Conservation (phyloP, 2,329 filamentous ascomycete genomes). For the Onygena corvina region DNA sequence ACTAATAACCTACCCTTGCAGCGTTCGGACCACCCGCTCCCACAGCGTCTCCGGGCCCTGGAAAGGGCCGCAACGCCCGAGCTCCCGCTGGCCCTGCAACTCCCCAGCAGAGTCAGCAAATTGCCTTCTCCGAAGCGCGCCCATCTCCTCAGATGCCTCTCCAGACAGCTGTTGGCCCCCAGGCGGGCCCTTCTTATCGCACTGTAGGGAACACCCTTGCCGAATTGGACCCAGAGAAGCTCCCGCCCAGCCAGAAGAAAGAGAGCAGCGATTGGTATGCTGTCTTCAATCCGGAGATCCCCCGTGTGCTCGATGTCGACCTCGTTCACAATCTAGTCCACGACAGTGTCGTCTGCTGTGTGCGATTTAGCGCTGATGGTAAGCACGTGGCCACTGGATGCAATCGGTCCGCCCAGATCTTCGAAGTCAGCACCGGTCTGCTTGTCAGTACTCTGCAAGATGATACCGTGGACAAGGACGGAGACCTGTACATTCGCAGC, state of each 20-base stretch:
- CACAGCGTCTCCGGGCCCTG: slow-evolving; percentile 75
- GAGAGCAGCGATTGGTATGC: slow-evolving; percentile 88
- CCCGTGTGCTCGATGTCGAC: slow-evolving; percentile 82
- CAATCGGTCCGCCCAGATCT: slow-evolving; percentile 98
- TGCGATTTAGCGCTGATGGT: slow-evolving; percentile 89
- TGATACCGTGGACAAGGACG: slow-evolving; percentile 70
- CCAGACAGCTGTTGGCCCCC: slow-evolving; percentile 51
- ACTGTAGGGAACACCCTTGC: slow-evolving; percentile 58
- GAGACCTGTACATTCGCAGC: slow-evolving; percentile 91
- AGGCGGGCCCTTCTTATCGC: slow-evolving; percentile 38
- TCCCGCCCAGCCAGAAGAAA: slow-evolving; percentile 79
- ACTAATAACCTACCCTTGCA: slow-evolving; percentile 26
- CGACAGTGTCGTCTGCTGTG: slow-evolving; percentile 95
- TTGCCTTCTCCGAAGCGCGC: slow-evolving; percentile 70
- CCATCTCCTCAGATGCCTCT: slow-evolving; percentile 80
- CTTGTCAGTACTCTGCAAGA: slow-evolving; percentile 87
- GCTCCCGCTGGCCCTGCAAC: slow-evolving; percentile 60
- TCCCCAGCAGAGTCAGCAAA: slow-evolving; percentile 78
- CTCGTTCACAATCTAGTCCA: slow-evolving; percentile 86
- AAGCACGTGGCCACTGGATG: slow-evolving; percentile 94
- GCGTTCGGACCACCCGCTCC: slow-evolving; percentile 56
- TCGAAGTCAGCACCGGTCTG: slow-evolving; percentile 75
- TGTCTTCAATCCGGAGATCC: slow-evolving; percentile 87
- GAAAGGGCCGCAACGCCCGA: slow-evolving; percentile 58
- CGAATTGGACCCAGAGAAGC: slow-evolving; percentile 73